Conservation (phyloP, 75 land plant species). For the Pseudotsuga menziesii region DNA sequence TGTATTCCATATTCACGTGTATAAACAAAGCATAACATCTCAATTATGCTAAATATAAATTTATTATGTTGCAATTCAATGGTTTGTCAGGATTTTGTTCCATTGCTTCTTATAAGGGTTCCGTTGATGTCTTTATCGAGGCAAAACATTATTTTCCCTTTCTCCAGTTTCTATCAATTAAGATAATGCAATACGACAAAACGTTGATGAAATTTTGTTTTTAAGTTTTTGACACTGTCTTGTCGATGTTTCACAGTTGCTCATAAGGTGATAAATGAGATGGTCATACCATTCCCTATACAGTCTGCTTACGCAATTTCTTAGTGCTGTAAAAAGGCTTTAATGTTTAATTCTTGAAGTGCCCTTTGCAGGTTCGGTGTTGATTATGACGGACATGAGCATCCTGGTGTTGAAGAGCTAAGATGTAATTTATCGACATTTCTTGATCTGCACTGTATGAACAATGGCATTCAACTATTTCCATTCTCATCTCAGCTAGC, state of each 20-base stretch:
- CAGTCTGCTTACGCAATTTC: not conserved
- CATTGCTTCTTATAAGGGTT: too few species aligned
- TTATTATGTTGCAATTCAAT: not conserved
- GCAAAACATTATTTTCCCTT: too few species aligned
- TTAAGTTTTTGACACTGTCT: not conserved
- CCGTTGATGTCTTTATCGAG: too few species aligned
- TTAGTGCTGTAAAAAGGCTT: not conserved
- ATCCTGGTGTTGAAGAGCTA: conserved; percentile 23
- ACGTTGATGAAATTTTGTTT: too few species aligned
- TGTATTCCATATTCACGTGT: not conserved
- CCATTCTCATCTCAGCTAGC: conserved; percentile 26
- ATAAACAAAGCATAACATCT: not conserved
- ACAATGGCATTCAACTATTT: not conserved
- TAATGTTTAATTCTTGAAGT: not conserved
- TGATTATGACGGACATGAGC: conserved; percentile 28
- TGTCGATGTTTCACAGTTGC: not conserved
- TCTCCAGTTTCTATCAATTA: too few species aligned
- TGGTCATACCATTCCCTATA: not conserved
- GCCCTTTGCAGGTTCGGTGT: conserved; percentile 39
- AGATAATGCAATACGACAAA: too few species aligned
- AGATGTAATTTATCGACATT: conserved; percentile 14
- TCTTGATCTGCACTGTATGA: conserved; percentile 6
- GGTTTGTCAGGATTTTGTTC: too few species aligned
- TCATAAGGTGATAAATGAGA: not conserved
- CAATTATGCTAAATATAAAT: not conserved